Evolutionary conservation across 495 filamentous ascomycete species (phyloP), one percentile per base, ranked within the genome.

Genomic region (Xylaria flabelliformis): DNA sequence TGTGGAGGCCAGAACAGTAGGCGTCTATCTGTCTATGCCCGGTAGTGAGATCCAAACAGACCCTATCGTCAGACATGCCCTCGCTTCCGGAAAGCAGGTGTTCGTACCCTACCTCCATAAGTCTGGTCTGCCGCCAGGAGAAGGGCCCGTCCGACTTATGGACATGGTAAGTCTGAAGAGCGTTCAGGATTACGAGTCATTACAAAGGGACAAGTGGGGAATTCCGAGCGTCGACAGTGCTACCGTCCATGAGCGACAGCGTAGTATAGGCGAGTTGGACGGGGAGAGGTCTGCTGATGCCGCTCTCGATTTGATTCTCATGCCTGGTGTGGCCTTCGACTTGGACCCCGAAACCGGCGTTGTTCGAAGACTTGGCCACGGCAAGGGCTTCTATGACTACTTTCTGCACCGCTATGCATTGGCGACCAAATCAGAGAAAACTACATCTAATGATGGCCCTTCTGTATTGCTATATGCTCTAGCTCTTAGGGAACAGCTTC

Each of bases 241-340:
- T 17, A 90, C 91, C 7, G 82, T 95, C 6, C 80, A 83, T 9
- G 79, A 83, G 65, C 85, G 93, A 79, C 86, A 89, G 73, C 91
- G 93, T 69, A 90, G 92, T 71, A 87, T 97, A 64, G 89, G 90
- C 51, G 88, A 88, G 63, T 76, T 83, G 69, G 78, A 82, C 44
- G 81, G 79, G 64, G 79, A 82, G 67, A 80, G 82, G 48, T 82
- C 84, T n/a, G 88, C 90, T 15, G 76, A 74, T 61, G 70, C 79
- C 7, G 73, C 82, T 24, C 80, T 97, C 53, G 94, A 99, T 79
- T 77, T 98, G 71, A 90, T 99, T 65, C 87, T 99, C 26, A 90
- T 98, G 90, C 96, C 96, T 2, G 96, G 96, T 17, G 92, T 98
- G 80, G 96, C 93, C 10, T 99, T 98, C 79, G 95, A 97, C 80